phyloP scores from a whole-genome alignment of 1,284 basidiomycete genomes.

The Rhodotorula sp. region DNA sequence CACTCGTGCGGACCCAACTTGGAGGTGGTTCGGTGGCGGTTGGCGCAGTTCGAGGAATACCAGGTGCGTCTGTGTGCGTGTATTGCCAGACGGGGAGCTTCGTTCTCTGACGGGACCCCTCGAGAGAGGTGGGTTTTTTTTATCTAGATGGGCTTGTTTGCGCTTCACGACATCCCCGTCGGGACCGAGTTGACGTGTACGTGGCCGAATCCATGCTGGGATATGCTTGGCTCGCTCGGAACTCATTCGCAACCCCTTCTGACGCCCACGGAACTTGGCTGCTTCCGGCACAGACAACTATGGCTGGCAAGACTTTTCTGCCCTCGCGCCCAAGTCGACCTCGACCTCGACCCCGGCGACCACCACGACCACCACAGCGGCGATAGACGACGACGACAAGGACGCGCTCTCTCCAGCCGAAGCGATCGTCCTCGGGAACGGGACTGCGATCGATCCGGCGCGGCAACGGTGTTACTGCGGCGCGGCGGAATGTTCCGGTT shows the following conservation, averaged over 20 bases:
- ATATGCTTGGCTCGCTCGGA: too few species aligned
- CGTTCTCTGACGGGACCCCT: too few species aligned
- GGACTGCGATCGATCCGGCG: conserved; percentile 40
- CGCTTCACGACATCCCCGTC: conserved; percentile 50
- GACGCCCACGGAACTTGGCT: conserved; percentile 40
- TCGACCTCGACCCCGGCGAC: neutral
- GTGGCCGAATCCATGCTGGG: neutral
- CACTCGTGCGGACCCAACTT: conserved; percentile 44
- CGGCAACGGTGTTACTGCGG: conserved; percentile 51
- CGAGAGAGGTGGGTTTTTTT: neutral
- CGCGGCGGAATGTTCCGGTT: conserved; percentile 49
- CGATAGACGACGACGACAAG: too few species aligned
- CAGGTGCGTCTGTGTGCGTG: conserved; percentile 47
- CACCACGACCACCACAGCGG: neutral
- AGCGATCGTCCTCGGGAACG: conserved; percentile 17
- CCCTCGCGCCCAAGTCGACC: conserved; percentile 4
- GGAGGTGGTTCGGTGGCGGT: conserved; percentile 37
- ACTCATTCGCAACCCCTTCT: too few species aligned
- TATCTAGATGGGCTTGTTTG: conserved; percentile 47
- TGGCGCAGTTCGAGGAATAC: conserved; percentile 51
- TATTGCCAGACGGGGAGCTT: too few species aligned
- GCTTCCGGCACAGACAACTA: conserved; percentile 44
- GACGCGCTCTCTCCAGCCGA: neutral
- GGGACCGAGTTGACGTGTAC: conserved; percentile 51
- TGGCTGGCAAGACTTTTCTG: conserved; percentile 42